Percentiles rank a stretch among this genome's conserved stretches.
phyloP scores from a whole-genome alignment of 257 asterid species.

The Solanum appendiculatum region DNA sequence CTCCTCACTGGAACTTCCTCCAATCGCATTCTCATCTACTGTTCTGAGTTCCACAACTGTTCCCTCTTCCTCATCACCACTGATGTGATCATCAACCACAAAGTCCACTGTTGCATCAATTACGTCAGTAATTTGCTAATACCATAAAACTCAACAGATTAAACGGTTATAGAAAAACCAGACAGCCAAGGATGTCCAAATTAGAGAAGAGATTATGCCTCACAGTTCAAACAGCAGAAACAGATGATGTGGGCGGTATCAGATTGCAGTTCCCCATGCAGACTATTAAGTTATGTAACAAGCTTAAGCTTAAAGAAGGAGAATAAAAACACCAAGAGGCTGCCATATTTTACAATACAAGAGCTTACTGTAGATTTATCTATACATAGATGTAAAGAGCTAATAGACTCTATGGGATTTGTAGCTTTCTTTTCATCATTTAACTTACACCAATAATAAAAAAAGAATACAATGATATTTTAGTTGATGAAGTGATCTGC shows the following conservation, averaged over 20 bases:
- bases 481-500: background rate
- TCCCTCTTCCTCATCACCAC: constrained; percentile 69
- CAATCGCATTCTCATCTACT: constrained; percentile 39
- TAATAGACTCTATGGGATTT: background rate
- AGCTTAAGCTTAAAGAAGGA: background rate
- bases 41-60: constrained; percentile 42
- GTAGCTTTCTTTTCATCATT: background rate
- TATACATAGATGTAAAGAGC: background rate
- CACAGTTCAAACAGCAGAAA: background rate
- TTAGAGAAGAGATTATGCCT: background rate
- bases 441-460: background rate
- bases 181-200: background rate
- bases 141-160: background rate
- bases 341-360: background rate
- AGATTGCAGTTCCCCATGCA: background rate
- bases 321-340: background rate
- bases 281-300: background rate
- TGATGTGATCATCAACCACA: constrained; percentile 64
- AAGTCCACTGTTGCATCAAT: constrained; percentile 49
- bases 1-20: constrained; percentile 52
- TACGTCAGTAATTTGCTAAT: background rate
- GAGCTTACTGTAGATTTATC: background rate
- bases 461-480: background rate
- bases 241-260: background rate
- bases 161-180: background rate